phyloP scores from a whole-genome alignment of 768 basidiomycete species.

The Leccinellum luteum region DNA sequence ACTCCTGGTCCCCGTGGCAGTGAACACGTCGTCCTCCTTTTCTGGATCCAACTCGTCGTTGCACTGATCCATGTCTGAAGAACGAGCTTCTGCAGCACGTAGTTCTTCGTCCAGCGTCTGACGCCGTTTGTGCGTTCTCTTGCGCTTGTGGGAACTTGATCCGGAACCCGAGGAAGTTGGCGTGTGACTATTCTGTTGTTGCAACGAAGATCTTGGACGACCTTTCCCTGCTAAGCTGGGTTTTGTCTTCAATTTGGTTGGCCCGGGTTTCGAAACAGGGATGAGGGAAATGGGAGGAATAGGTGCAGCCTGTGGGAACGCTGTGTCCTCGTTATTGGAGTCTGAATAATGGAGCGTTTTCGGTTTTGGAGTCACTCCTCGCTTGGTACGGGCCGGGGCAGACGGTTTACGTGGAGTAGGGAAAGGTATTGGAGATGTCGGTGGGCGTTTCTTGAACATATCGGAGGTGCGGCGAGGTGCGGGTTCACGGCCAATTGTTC shows the following conservation, averaged over 20 bases:
- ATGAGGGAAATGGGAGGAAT: constrained; percentile 27
- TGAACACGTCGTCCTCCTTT: constrained; percentile 44
- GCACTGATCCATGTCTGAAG: constrained; percentile 29
- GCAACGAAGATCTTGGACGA: constrained; percentile 7
- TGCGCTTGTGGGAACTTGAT: constrained; percentile 19
- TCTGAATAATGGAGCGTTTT: constrained; percentile 10
- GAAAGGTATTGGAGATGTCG: constrained; percentile 60
- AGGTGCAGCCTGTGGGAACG: not conserved
- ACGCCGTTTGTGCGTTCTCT: constrained; percentile 32
- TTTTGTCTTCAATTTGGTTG: constrained; percentile 17
- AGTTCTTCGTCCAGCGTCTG: constrained; percentile 71
- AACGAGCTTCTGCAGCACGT: constrained; percentile 41
- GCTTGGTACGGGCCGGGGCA: constrained; percentile 53
- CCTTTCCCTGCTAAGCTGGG: constrained; percentile 16
- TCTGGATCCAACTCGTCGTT: constrained; percentile 41
- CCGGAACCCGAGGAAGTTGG: constrained; percentile 8
- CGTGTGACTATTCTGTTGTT: not conserved
- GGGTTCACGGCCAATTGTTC: constrained; percentile 6
- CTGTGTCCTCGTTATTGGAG: constrained; percentile 28
- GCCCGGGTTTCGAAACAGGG: constrained; percentile 11
- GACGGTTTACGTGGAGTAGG: constrained; percentile 51
- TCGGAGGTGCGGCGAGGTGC: constrained; percentile 26
- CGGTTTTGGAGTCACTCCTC: constrained; percentile 32
- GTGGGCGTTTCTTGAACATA: constrained; percentile 58
- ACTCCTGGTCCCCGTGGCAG: constrained; percentile 54